Evolutionary conservation across 495 filamentous ascomycete genomes (phyloP), one percentile per base, ranked within the genome.

Genomic region (Podospora comata): DNA sequence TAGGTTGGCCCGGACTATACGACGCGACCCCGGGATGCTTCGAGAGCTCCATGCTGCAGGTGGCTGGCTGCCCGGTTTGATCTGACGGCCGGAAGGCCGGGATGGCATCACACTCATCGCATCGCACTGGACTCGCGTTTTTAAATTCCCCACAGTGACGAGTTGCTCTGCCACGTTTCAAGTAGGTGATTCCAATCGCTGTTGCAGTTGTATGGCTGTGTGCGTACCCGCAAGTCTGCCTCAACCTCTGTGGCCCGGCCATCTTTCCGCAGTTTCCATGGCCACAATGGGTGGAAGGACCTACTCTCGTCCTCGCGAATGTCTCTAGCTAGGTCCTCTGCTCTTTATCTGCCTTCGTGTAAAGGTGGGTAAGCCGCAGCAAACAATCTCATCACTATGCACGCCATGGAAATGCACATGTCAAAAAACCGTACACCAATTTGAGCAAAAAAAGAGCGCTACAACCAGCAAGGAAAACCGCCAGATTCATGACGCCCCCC

Each of bases 151-250:
- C 23, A 60, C 16, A 15, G 5, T 2, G 16, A 26, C 58, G 16
- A 60, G 23, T 60, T 30, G 23, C 30, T 20, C 58, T 30, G 58
- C 61, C 32, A 26, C 63, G n/a, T 57, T 58, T 18, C 19, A 48
- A 48, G 39, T 48, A 16, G 0, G 39, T 48, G 39, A 48, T 48
- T 48, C 15, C 39, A 5, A 6, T 48, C 15, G 5, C 39, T 48
- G 9, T 13, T 48, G 39, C 39, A 48, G 39, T 48, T 48, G 39
- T 48, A 11, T 48, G 39, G 6, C 39, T 48, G 39, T 11, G 6
- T 48, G 39, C 39, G 23, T 23, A 23, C 23, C 23, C 23, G 23
- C 23, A 23, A 23, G 23, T 23, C 39, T 48, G 39, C 39, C 9
- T 48, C 9, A 5, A 48, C 39, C 9, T 48, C 13, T 18, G 13